Evolutionary conservation across 2,329 filamentous ascomycete species (phyloP), one percentile per base, ranked within the genome.

Genomic region (Aspergillus quadricinctus): DNA sequence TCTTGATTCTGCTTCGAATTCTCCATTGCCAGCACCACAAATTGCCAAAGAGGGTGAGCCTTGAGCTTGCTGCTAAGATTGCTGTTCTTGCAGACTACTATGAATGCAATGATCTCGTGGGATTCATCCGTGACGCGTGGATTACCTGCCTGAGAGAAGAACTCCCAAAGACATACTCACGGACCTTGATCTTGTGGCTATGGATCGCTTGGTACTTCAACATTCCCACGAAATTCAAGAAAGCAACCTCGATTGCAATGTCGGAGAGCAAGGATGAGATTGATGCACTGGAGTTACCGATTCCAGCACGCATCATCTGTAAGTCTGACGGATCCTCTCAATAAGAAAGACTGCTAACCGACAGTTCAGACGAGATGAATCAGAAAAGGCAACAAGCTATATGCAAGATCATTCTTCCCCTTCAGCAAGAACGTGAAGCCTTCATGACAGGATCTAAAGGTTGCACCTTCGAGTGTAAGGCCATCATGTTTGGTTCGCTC

Each of bases 401-500:
- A 6, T 4, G 28, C 2, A 7, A 27, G 3, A 9, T 62, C 1
- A 4, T 67, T 19, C 0, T 6, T 19, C 29, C 5, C 7, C 49
- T 69, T 41, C 11, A 63, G 51, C n/a, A 57, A 27, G 56, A 23
- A 50, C 55, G 40, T 8, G 49, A 59, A 3, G 52, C 25, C 3
- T 50, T 66, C 14, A 28, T 61, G 11, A 29, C 8, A n/a, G 55
- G 55, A 7, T 40, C 0, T 43, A 17, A 11, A 43, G 66, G 66
- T 2, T 69, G 66, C 50, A 0, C 37, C 11, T 67, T 62, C 37
- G 64, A 66, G 27, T 68, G 66, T 43, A 54, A 57, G 9, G 63
- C 65, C 55, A 66, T 67, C 5, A 66, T 66, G 65, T 60, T 57
- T 48, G 66, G 65, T 17, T 59, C 59, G 29, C 56, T 67, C 9